These are phyloP conservation scores for Dryas drummondii DNA, from an alignment of 306 rosid genomes.

Conservation along the genomic window DNA sequence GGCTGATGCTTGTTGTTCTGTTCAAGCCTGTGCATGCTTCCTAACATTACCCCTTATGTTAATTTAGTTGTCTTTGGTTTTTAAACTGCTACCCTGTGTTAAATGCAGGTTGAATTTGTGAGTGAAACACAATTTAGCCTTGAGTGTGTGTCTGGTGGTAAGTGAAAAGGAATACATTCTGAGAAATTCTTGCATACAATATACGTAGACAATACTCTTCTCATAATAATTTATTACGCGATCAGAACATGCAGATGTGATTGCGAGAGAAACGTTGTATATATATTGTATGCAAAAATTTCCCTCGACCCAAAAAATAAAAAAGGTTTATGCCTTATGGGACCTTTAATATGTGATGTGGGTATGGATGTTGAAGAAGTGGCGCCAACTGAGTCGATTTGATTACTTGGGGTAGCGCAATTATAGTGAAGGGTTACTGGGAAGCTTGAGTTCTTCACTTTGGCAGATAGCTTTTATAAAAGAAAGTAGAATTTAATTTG, in stretches of 20 bases:
- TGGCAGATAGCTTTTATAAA: constrained; percentile 10
- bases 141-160: too few species aligned
- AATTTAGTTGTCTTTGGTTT: background rate
- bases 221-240: too few species aligned
- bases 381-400: constrained; percentile 8
- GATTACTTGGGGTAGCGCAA: constrained; percentile 1
- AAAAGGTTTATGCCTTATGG: too few species aligned
- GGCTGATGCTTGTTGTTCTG: constrained; percentile 4
- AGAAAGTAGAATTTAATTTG: constrained; percentile 10
- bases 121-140: too few species aligned
- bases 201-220: too few species aligned
- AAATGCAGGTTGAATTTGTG: background rate
- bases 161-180: too few species aligned
- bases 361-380: background rate
- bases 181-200: too few species aligned
- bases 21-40: background rate
- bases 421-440: constrained; percentile 8
- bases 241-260: too few species aligned
- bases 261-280: too few species aligned
- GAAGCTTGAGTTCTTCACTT: constrained; percentile 9
- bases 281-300: too few species aligned
- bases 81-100: background rate
- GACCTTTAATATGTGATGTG: background rate
- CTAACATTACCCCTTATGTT: background rate
- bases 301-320: too few species aligned